A percentile compares a stretch with the other conserved stretches of the same genome.
Evolutionary conservation across 495 filamentous ascomycete species (phyloP).

Genomic region (Penicillium antarcticum): DNA sequence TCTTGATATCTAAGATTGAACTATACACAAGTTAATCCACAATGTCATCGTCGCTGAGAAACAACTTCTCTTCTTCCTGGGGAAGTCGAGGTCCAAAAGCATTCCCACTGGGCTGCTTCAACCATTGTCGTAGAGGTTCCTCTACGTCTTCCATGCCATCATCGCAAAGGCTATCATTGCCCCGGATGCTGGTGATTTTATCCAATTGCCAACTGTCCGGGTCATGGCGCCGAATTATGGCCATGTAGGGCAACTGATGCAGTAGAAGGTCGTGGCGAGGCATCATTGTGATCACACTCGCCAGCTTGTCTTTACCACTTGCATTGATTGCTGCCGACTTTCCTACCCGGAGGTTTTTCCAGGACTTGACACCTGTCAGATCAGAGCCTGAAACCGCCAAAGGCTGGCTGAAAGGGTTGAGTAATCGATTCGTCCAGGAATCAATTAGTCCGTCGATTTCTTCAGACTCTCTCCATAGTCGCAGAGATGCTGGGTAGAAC

Average conservation of each 20-base stretch:
- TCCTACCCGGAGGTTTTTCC: constrained; percentile 28
- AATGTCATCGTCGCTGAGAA: constrained; percentile 95
- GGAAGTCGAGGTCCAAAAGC: constrained; percentile 12
- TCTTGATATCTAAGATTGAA: neutral
- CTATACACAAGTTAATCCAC: constrained; percentile 58
- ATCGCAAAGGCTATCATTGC: constrained; percentile 16
- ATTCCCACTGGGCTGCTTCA: constrained; percentile 3
- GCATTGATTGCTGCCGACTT: constrained; percentile 7
- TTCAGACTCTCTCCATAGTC: constrained; percentile 73
- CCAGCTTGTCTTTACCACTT: constrained; percentile 27
- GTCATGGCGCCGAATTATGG: constrained; percentile 47
- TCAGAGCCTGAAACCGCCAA: constrained; percentile 29
- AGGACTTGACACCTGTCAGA: constrained; percentile 28
- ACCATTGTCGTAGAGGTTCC: constrained; percentile 13
- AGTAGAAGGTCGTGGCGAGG: constrained; percentile 73
- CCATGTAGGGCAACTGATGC: constrained; percentile 81
- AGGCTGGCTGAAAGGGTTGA: constrained; percentile 20
- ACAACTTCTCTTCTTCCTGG: constrained; percentile 56
- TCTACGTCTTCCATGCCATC: constrained; percentile 48
- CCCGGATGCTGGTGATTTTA: constrained; percentile 62
- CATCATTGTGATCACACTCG: constrained; percentile 53
- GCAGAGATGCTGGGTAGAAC: constrained; percentile 79
- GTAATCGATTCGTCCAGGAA: constrained; percentile 52
- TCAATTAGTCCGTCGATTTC: constrained; percentile 72
- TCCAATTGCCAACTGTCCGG: constrained; percentile 53